Evolutionary conservation across 805 yeast species (phyloP), one percentile per base, ranked within the genome.

Genomic region (Starmera amethionina): DNA sequence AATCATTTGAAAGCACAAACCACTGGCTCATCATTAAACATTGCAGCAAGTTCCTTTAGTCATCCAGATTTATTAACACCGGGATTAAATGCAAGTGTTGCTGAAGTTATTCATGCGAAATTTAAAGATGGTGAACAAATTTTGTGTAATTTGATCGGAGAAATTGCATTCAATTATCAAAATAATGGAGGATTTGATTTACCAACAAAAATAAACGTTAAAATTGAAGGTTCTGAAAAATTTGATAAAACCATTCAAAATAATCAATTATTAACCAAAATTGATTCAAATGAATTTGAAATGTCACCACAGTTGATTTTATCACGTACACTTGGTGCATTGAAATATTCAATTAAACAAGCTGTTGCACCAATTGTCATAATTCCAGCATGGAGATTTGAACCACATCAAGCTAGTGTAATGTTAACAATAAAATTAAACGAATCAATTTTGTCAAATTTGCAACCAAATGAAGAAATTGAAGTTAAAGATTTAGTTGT

Each of bases 341-440:
- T 89, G 49, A 85, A 85, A 57, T 90, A 89, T 56, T 68, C 81
- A 56, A 54, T 75, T 38, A 70, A 70, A 34, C 63, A 67, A 40
- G 63, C 68, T 42, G 57, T 63, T 13, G 75, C 80, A 9, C 97
- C 97, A 11, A 60, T 90, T 22, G 59, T 74, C 27, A 70, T 90
- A 36, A 70, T 77, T 32, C 96, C 96, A 34, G 75, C 82, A 35
- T 93, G 97, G 97, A 82, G 88, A 54, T 82, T 82, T 55, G 96
- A 89, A 58, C 71, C 72, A 15, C 79, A 72, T 41, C 96, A 88
- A 63, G 79, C 96, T 1, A 81, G 95, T 49, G 82, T 90, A 42
- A 83, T 89, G 63, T 68, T 90, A 42, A 77, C 82, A 15, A 62
- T 86, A 46, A 72, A 70, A 54, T 68, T 83, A 44, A 63, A 75